Percentiles rank a stretch among this genome's conserved stretches.
Conservation (phyloP, 768 basidiomycete species). For the Guyanaporus albipodus region DNA sequence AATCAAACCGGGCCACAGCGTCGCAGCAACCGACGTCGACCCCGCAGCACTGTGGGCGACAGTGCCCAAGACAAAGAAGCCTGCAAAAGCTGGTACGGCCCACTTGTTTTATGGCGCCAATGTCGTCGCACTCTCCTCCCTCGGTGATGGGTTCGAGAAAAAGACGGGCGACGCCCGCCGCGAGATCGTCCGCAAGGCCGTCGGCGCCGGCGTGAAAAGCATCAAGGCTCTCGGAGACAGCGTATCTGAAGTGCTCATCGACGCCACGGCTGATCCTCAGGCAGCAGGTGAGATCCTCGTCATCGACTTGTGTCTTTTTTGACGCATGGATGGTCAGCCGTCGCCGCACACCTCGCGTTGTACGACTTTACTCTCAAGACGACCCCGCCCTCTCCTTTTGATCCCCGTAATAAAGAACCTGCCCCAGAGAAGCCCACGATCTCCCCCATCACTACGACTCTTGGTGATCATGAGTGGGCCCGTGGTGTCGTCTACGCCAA, state of each 20-base stretch:
- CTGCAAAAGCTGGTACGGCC: conserved; percentile 58
- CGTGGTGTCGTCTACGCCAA: conserved; percentile 68
- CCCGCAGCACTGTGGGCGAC: conserved; percentile 51
- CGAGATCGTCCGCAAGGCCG: conserved; percentile 67
- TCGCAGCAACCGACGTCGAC: conserved; percentile 39
- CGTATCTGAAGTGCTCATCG: conserved; percentile 57
- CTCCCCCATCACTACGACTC: conserved; percentile 39
- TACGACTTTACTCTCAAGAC: conserved; percentile 83
- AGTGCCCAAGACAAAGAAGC: conserved; percentile 45
- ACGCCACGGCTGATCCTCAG: conserved; percentile 65
- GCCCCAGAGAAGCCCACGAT: conserved; percentile 49
- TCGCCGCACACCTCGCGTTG: conserved; percentile 69
- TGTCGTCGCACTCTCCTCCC: conserved; percentile 53
- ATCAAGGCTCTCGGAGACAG: conserved; percentile 58
- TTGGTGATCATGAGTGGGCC: conserved; percentile 70
- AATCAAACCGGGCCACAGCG: conserved; percentile 28
- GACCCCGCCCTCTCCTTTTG: conserved; percentile 57
- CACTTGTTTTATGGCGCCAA: conserved; percentile 58
- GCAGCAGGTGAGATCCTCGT: conserved; percentile 56
- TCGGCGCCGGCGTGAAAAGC: conserved; percentile 70
- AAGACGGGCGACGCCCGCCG: conserved; percentile 46
- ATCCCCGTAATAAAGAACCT: conserved; percentile 53
- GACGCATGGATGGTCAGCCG: conserved; percentile 43
- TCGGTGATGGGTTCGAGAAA: conserved; percentile 50
- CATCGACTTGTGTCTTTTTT: background rate